These are phyloP conservation scores for Aspergillus chevalieri DNA, from an alignment of 2,329 filamentous ascomycete genomes.

Conservation along the genomic window DNA sequence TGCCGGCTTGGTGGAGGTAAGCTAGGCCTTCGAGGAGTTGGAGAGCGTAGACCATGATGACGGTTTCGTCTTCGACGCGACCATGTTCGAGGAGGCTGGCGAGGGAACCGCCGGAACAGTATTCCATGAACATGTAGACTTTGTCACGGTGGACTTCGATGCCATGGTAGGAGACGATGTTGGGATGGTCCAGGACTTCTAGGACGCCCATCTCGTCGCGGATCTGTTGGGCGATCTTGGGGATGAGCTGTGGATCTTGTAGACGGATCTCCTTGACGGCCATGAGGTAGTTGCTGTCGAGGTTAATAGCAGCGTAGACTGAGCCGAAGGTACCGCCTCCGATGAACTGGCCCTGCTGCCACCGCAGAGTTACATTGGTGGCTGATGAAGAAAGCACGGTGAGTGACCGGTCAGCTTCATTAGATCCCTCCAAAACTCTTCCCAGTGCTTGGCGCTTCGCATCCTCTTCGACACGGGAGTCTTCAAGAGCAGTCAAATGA, in stretches of 20 bases:
- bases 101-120: constrained; percentile 90
- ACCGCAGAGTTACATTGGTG: constrained; percentile 90
- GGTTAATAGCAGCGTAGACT: constrained; percentile 93
- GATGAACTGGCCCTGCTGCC: constrained; percentile 98
- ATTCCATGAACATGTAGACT: constrained; percentile 99
- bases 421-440: constrained; percentile 85
- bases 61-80: constrained; percentile 93
- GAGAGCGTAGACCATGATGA: constrained; percentile 92
- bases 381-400: constrained; percentile 90
- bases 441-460: constrained; percentile 82
- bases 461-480: constrained; percentile 69
- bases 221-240: constrained; percentile 88
- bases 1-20: constrained; percentile 85
- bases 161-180: constrained; percentile 94
- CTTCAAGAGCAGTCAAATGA: constrained; percentile 70
- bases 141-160: constrained; percentile 98
- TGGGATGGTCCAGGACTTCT: constrained; percentile 92
- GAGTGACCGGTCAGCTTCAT: constrained; percentile 90
- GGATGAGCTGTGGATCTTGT: constrained; percentile 93
- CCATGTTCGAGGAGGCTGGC: constrained; percentile 88
- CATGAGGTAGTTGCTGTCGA: constrained; percentile 94
- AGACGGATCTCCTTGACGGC: constrained; percentile 97
- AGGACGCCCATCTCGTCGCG: constrained; percentile 95
- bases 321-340: constrained; percentile 96
- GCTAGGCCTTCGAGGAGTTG: constrained; percentile 90